These are phyloP conservation scores for Stagonosporopsis cucurbitacearum DNA, from an alignment of 2,329 filamentous ascomycete species.

Conservation along the genomic window DNA sequence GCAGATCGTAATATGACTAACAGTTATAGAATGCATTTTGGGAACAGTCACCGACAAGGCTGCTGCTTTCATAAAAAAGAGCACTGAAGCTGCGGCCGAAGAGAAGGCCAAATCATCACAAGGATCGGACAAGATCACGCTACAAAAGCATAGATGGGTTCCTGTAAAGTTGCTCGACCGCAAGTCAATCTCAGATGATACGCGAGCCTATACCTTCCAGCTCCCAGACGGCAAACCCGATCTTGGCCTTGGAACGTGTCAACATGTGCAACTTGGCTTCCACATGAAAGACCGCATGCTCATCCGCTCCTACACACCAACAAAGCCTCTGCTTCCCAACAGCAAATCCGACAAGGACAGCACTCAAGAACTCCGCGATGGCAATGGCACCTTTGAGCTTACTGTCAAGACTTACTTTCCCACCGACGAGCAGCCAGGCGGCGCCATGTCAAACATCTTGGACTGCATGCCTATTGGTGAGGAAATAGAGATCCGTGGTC, in stretches of 20 bases:
- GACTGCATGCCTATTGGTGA: constrained; percentile 58
- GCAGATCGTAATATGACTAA: neutral
- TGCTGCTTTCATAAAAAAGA: constrained; percentile 55
- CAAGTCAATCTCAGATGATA: constrained; percentile 53
- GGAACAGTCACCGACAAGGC: constrained; percentile 59
- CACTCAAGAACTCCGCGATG: constrained; percentile 13
- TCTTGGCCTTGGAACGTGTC: constrained; percentile 58
- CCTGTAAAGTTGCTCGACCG: constrained; percentile 52
- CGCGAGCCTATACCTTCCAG: constrained; percentile 55
- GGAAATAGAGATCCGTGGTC: constrained; percentile 60
- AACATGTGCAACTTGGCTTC: constrained; percentile 62
- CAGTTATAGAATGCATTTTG: constrained; percentile 56
- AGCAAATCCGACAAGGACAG: neutral
- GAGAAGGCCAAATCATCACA: constrained; percentile 41
- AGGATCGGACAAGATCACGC: constrained; percentile 40
- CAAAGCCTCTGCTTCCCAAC: constrained; percentile 45
- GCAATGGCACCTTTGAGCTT: constrained; percentile 30
- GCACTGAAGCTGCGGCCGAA: constrained; percentile 51
- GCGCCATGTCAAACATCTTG: constrained; percentile 62
- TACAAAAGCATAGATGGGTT: constrained; percentile 57
- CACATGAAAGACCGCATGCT: constrained; percentile 60
- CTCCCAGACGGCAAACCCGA: constrained; percentile 51
- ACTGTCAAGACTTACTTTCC: constrained; percentile 60
- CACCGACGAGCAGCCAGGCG: constrained; percentile 55
- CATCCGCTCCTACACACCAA: constrained; percentile 60